phyloP scores from a whole-genome alignment of 2,329 filamentous ascomycete species.

The Sporothrix protearum region DNA sequence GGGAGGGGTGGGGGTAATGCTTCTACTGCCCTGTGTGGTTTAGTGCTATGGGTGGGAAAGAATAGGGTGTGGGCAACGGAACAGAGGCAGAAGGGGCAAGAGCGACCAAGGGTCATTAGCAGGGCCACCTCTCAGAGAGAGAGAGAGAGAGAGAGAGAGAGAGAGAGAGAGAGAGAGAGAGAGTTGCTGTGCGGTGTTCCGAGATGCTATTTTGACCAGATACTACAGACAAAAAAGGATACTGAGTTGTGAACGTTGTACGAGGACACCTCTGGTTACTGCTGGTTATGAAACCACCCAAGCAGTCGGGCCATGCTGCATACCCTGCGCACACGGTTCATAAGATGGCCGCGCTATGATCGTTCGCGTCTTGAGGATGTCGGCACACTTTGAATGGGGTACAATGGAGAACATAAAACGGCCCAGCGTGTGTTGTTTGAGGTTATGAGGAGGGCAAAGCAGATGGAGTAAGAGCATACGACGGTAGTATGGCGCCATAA shows the following conservation, averaged over 20 bases:
- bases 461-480: background rate
- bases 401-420: conserved; percentile 2
- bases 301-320: conserved; percentile 4
- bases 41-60: background rate
- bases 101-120: background rate
- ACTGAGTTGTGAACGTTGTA: background rate
- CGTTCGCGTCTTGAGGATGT: conserved; percentile 9
- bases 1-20: background rate
- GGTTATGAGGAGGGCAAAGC: conserved; percentile 8
- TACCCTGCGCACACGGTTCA: background rate
- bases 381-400: background rate
- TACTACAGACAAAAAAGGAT: background rate
- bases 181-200: background rate
- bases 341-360: conserved; percentile 16
- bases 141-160: background rate
- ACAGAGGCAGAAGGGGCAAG: background rate
- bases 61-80: background rate
- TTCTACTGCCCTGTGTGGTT: background rate
- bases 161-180: no score
- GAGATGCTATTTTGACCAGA: background rate
- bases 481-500: background rate
- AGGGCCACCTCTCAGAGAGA: background rate
- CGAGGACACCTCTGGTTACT: background rate
- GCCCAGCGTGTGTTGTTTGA: conserved; percentile 12
- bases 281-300: conserved; percentile 14